Evolutionary conservation across 1,284 basidiomycete genomes (phyloP), one percentile per base, ranked within the genome.

Genomic region (Tilletia walkeri): DNA sequence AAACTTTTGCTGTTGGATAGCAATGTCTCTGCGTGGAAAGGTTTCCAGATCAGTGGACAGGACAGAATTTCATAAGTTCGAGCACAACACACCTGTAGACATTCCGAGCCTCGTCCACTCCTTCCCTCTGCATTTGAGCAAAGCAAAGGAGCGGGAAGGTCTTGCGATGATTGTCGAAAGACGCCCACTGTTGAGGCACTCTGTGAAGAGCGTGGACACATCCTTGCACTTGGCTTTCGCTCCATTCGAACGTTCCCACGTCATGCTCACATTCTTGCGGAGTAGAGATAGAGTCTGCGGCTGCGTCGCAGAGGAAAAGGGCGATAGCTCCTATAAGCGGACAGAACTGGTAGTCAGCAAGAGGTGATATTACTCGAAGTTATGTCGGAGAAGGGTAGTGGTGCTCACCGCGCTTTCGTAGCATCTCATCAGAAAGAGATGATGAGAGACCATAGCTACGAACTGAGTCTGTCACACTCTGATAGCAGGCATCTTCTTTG

Each of bases 141-240:
- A 63, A 34, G 12, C 30, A 18, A 12, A 63, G 59, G 36, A 63
- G 59, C 16, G 59, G 59, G 14, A 63, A 63, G 36, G 36, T 39
- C 59, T 63, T 63, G 30, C 59, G 59, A 20, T 63, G 59, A 41
- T 63, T 63, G 59, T 63, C 59, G 59, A 63, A 63, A 16, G 59
- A 63, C 4, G 59, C 59, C 59, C 59, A 63, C 9, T 9, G 36
- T 16, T 63, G 59, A 34, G 59, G 59, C 7, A 39, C 36, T 6
- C 59, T 34, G 39, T 63, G 59, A 10, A 63, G 36, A 24, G 59
- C 59, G 39, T 63, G 59, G 7, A 63, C 34, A 36, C 59, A 63
- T 18, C 18, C 36, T 14, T 20, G 59, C 3, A 63, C 59, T 9
- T 63, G 30, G 12, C 39, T 12, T 4, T 63, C 59, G 36, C 18